Evolutionary conservation across 257 asterid genomes (phyloP), one percentile per base, ranked within the genome.

Genomic region (Euphrasia confusa): DNA sequence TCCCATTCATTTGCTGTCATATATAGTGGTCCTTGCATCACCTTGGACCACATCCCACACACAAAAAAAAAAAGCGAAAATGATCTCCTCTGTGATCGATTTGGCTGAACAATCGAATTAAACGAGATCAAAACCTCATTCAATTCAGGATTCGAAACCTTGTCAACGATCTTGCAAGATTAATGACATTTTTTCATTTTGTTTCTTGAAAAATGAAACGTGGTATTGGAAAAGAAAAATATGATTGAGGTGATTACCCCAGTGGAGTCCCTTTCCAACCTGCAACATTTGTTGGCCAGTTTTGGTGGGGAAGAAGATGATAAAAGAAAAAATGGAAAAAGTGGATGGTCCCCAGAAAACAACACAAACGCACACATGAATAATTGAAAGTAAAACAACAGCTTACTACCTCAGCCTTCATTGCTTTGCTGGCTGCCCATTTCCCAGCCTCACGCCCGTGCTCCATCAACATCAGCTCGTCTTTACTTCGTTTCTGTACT

Each of bases 1-100:
- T 53, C 58, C 33, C 58, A 18, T 53, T 53, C 58, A 53, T 53
- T 53, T 24, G 58, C 58, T 53, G 58, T 53, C 58, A 21, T 10
- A 12, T 53, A 24, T 18, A 2, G 58, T 53, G 58, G 58, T 21
- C 58, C 55, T 37, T 15, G 12, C 8, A 15, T 5, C 26, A 49
- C 55, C 17, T 15, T 49, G 55, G 55, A 49, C 55, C 55, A 49
- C 55, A 5, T 2, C 21, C 27, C 52, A 49, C 11, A 15, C 54
- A 5, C 50, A 44, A 1, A 11, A 11, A 1, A 44, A 11, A 7
- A 33, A 33, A 33, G n/a, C 1, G 39, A 8, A 33, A 37, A 37
- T 3, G 10, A 8, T 8, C 1, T 30, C 33, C 3, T 30, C 33
- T 30, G 33, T 30, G 4, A 47, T 13, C 6, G 0, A 17, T 10